Base-by-base conservation (phyloP, 495 filamentous ascomycete genomes). In the Penicillium chermesinum region DNA sequence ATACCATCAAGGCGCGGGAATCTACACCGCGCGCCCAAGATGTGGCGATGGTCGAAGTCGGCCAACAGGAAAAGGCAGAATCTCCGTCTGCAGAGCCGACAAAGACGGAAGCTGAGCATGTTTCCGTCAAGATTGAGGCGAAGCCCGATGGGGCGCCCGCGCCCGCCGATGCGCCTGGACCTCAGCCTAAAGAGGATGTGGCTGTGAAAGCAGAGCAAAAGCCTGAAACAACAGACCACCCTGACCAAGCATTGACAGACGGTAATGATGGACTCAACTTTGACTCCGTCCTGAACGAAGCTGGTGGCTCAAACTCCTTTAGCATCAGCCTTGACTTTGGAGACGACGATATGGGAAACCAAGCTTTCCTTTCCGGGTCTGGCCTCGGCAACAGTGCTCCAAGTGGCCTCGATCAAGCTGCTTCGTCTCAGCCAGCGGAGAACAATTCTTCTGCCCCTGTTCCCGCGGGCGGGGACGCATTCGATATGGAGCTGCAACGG, bases 241-340 rank as follows among this genome's bases (percentile, higher is more conserved):
- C 48, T 9, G 53, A 57, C 13, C 63, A 64, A 53, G 37, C 45
- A 19, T 42, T 57, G 21, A 41, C 59, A 17, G 58, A 46, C 2
- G 30, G 58, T 8, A 44, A 40, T 10, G 61, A 65, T 17, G 71
- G 72, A 1, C 53, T 73, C 37, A 71, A 69, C 15, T 72, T 71
- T 27, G 66, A 71, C 37, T 65, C 67, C 0, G 55, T 66, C 22
- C 61, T 73, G 10, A 60, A 67, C n/a, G 63, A 70, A 7, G 51
- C 42, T 19, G 57, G 58, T 13, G 62, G 57, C 9, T 38, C 58
- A 1, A 73, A 72, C 44, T 67, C 69, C 6, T 68, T 77, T 22
- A 64, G 76, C 36, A 64, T 78, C 2, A 71, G 70, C 39, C 57
- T 77, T 7, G 70, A 73, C 46, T 75, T 77, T 53, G 58, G 66